Evolutionary conservation across 2,329 filamentous ascomycete species (phyloP).

Genomic region (Exophiala bonariae): DNA sequence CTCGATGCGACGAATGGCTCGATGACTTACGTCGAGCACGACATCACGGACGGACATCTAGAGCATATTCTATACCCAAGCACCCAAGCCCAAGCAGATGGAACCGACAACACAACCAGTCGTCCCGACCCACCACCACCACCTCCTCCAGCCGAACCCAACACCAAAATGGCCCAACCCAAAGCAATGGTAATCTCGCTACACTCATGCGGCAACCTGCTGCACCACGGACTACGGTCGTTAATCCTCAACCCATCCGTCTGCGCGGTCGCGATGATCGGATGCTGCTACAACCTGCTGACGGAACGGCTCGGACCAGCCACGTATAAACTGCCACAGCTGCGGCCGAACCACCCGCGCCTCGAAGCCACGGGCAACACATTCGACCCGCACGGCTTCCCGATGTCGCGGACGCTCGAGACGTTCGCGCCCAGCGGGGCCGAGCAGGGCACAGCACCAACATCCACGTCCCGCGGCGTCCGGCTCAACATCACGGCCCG

Average conservation of each 20-base stretch:
- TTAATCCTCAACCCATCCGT: constrained; percentile 81
- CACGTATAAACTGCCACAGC: constrained; percentile 77
- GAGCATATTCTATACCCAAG: constrained; percentile 36
- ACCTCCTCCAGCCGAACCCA: too few relatives aligned
- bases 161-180: background rate
- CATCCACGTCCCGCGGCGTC: constrained; percentile 57
- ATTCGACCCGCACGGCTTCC: constrained; percentile 89
- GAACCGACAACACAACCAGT: constrained; percentile 3
- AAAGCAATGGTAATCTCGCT: constrained; percentile 80
- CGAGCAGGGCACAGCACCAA: too few relatives aligned
- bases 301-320: constrained; percentile 86
- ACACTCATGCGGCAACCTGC: constrained; percentile 96
- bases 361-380: constrained; percentile 67
- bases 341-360: constrained; percentile 72
- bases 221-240: constrained; percentile 88
- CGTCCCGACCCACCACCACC: background rate
- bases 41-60: constrained; percentile 44
- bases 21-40: constrained; percentile 46
- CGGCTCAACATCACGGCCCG: constrained; percentile 92
- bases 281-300: constrained; percentile 96
- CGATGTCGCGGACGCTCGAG: constrained; percentile 75
- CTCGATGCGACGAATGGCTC: constrained; percentile 27
- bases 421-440: constrained; percentile 54
- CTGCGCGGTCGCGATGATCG: constrained; percentile 88
- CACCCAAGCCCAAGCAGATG: constrained; percentile 30